These are phyloP conservation scores for Effrenium voratum DNA, from an alignment of 73 alveolate species.

Conservation along the genomic window DNA sequence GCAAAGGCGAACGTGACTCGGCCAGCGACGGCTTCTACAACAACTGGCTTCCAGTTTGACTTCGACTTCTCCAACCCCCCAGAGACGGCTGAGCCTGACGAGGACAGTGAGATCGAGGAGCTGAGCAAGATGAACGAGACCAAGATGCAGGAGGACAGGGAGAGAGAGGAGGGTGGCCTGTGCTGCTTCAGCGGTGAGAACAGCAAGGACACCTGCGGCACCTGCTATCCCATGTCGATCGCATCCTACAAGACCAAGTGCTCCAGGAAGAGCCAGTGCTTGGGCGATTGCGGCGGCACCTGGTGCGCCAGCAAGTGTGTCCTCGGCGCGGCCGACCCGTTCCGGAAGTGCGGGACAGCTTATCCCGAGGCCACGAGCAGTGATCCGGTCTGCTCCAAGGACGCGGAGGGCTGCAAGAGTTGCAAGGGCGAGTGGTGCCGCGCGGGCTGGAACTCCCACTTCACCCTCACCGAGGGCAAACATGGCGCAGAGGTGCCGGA, in stretches of 20 bases:
- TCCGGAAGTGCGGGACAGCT: constrained; percentile 23
- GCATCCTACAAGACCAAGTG: constrained; percentile 87
- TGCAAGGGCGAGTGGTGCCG: constrained; percentile 44
- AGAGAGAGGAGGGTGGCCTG: constrained; percentile 65
- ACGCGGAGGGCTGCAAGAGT: too few species aligned
- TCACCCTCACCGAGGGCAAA: not conserved
- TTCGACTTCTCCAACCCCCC: not conserved
- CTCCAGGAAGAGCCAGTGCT: constrained; percentile 55
- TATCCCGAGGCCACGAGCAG: too few species aligned
- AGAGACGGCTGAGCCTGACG: not conserved
- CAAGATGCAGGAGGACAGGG: constrained; percentile 13
- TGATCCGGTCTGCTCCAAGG: too few species aligned
- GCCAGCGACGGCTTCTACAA: not conserved
- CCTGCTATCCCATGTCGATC: constrained; percentile 87
- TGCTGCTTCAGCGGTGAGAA: constrained; percentile 92
- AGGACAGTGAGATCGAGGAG: not conserved
- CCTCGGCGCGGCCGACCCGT: constrained; percentile 65
- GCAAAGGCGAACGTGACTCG: not conserved
- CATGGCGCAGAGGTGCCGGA: constrained; percentile 54
- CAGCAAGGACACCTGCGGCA: constrained; percentile 63
- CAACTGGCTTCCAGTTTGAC: too few species aligned
- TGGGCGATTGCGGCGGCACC: constrained; percentile 76
- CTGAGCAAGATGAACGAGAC: constrained; percentile 58
- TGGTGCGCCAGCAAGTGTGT: constrained; percentile 77
- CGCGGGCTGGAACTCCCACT: constrained; percentile 38